These are phyloP conservation scores for Prunus kanzakura DNA, from an alignment of 306 rosid genomes.

Conservation along the genomic window DNA sequence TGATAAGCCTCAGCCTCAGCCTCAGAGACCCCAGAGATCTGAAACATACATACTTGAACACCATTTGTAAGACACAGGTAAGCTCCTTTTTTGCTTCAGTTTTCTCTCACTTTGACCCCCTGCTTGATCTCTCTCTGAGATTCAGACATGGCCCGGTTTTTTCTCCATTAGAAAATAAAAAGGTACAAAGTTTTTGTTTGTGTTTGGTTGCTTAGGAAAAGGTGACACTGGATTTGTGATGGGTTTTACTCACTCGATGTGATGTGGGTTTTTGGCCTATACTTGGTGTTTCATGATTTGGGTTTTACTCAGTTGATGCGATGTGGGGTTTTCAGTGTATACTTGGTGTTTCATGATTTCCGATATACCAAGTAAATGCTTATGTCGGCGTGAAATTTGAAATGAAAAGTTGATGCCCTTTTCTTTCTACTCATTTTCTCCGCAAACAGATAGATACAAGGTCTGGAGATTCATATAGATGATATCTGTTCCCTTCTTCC, in stretches of 20 bases:
- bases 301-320: not conserved
- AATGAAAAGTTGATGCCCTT: not conserved
- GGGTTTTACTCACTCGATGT: not conserved
- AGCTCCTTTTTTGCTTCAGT: not conserved
- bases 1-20: not conserved
- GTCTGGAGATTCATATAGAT: not conserved
- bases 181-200: not conserved
- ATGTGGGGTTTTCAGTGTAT: no score
- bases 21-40: slow-evolving; percentile 5
- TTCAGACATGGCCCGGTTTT: slow-evolving; percentile 14
- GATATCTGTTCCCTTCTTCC: not conserved
- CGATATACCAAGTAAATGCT: no score
- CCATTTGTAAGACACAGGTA: not conserved
- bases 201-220: not conserved
- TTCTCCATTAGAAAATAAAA: slow-evolving; percentile 7
- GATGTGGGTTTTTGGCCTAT: slow-evolving; percentile 20
- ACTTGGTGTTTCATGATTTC: no score
- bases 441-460: not conserved
- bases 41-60: not conserved
- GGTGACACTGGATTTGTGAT: slow-evolving; percentile 6
- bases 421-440: not conserved
- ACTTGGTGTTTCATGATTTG: slow-evolving; percentile 9
- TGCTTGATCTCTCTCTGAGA: not conserved
- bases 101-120: not conserved
- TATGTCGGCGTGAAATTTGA: not conserved